phyloP scores from a whole-genome alignment of 1,284 basidiomycete genomes.

The Microbotryum scabiosae region DNA sequence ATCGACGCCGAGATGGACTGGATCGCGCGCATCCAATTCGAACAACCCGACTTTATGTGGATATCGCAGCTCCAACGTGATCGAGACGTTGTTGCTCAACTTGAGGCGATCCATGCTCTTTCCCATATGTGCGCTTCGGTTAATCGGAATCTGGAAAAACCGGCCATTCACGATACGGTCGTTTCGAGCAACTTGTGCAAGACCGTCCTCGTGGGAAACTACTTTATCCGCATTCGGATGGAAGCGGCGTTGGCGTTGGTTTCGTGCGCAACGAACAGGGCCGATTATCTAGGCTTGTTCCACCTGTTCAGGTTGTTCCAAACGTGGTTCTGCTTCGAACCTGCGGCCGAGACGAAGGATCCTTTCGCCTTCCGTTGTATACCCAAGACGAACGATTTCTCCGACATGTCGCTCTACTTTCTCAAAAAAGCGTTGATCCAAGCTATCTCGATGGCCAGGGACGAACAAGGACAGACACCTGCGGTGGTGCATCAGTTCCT shows the following conservation, averaged over 20 bases:
- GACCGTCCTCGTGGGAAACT: constrained; percentile 88
- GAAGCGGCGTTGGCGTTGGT: constrained; percentile 85
- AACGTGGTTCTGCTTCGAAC: constrained; percentile 82
- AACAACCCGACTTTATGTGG: constrained; percentile 99
- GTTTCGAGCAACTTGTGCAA: constrained; percentile 85
- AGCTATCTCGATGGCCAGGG: constrained; percentile 74
- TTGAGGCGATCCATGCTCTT: constrained; percentile 58
- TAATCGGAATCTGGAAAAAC: neutral
- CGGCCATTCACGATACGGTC: constrained; percentile 59
- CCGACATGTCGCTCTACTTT: constrained; percentile 85
- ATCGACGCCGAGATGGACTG: constrained; percentile 99
- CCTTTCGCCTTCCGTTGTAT: constrained; percentile 75
- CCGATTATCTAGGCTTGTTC: constrained; percentile 85
- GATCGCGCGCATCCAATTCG: constrained; percentile 84
- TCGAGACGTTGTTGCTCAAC: constrained; percentile 93
- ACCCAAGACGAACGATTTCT: constrained; percentile 88
- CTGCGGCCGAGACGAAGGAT: constrained; percentile 65
- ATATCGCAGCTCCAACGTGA: constrained; percentile 93
- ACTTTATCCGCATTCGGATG: constrained; percentile 93
- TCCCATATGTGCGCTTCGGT: neutral
- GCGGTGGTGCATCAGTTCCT: constrained; percentile 82
- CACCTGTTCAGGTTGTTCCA: constrained; percentile 89
- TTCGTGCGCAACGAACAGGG: constrained; percentile 66
- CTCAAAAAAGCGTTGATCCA: constrained; percentile 80
- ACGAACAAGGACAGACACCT: constrained; percentile 70